Evolutionary conservation across 2,329 filamentous ascomycete species (phyloP).

Genomic region (Colletotrichum liaoningense): DNA sequence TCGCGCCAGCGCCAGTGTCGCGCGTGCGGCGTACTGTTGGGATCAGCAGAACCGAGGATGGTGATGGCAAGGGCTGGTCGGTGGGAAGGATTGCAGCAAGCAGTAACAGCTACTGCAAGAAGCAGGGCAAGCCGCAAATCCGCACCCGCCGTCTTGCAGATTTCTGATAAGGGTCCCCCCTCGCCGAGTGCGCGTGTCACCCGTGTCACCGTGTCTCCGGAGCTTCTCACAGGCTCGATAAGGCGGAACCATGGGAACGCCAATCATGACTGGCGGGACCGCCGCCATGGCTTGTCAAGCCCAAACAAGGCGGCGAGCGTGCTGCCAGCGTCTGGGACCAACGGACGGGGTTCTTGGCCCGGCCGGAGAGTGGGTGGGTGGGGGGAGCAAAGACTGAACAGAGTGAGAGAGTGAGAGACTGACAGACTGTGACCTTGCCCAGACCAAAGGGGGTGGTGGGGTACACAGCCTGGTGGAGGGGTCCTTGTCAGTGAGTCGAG

Average conservation of each 20-base stretch:
- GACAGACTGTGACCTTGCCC: slow-evolving; percentile 6
- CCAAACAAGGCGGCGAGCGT: slow-evolving; percentile 27
- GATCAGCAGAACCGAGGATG: neutral
- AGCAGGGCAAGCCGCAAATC: slow-evolving; percentile 31
- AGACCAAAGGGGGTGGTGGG: neutral
- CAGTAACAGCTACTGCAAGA: slow-evolving; percentile 2
- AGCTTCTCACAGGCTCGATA: slow-evolving; percentile 25
- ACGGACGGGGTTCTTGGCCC: slow-evolving; percentile 23
- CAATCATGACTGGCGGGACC: slow-evolving; percentile 30
- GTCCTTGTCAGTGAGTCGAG: slow-evolving; percentile 5
- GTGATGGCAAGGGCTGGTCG: neutral
- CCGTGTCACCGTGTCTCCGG: neutral
- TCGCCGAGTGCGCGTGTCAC: neutral
- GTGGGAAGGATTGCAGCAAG: neutral
- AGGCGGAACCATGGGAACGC: slow-evolving; percentile 17
- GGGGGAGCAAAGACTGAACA: neutral
- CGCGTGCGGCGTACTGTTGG: slow-evolving; percentile 10
- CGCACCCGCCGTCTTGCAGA: slow-evolving; percentile 32
- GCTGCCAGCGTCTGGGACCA: slow-evolving; percentile 31
- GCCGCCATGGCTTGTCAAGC: slow-evolving; percentile 32
- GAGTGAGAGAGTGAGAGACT: neutral
- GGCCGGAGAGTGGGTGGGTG: slow-evolving; percentile 13
- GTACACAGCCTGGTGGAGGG: neutral
- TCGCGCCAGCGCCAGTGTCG: neutral
- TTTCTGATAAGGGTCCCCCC: slow-evolving; percentile 28